These are phyloP conservation scores for Cladosporium colombiae DNA, from an alignment of 2,329 filamentous ascomycete genomes.

Conservation along the genomic window DNA sequence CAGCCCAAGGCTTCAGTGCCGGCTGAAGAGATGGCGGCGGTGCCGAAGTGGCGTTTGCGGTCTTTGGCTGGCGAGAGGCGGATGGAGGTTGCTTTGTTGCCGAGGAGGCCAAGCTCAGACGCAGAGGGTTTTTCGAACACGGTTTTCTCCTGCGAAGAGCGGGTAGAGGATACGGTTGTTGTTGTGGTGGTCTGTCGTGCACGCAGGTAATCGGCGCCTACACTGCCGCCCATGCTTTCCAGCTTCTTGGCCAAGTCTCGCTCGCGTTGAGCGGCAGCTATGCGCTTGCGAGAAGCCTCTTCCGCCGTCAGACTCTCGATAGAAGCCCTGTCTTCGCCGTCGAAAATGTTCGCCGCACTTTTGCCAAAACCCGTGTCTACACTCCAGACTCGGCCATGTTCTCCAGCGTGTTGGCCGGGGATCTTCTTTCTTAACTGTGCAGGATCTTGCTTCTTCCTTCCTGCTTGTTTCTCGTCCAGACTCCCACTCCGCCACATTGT, in stretches of 20 bases:
- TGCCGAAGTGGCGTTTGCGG: constrained; percentile 37
- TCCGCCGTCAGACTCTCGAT: constrained; percentile 55
- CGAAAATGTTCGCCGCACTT: constrained; percentile 63
- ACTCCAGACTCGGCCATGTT: constrained; percentile 53
- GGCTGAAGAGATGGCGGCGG: constrained; percentile 36
- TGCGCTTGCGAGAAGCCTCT: constrained; percentile 64
- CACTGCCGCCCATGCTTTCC: constrained; percentile 62
- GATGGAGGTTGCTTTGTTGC: constrained; percentile 45
- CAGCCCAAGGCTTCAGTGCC: constrained; percentile 48
- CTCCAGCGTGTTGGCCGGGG: constrained; percentile 48
- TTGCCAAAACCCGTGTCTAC: constrained; percentile 30
- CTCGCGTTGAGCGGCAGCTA: constrained; percentile 71
- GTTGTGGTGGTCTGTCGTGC: constrained; percentile 26
- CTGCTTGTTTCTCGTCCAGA: constrained; percentile 20
- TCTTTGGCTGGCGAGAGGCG: constrained; percentile 48
- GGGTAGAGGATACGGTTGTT: constrained; percentile 23
- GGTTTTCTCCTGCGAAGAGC: constrained; percentile 18
- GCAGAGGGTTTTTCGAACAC: constrained; percentile 35
- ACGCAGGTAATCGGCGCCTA: constrained; percentile 71
- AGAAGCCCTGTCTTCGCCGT: constrained; percentile 61
- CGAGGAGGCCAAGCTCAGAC: constrained; percentile 45
- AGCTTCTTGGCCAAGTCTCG: constrained; percentile 70
- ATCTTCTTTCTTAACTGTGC: constrained; percentile 26
- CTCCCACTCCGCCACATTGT: constrained; percentile 50
- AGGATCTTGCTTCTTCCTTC: constrained; percentile 16